Evolutionary conservation across 1,139 yeast species (phyloP).

Genomic region (Citeromyces hawaiiensis): DNA sequence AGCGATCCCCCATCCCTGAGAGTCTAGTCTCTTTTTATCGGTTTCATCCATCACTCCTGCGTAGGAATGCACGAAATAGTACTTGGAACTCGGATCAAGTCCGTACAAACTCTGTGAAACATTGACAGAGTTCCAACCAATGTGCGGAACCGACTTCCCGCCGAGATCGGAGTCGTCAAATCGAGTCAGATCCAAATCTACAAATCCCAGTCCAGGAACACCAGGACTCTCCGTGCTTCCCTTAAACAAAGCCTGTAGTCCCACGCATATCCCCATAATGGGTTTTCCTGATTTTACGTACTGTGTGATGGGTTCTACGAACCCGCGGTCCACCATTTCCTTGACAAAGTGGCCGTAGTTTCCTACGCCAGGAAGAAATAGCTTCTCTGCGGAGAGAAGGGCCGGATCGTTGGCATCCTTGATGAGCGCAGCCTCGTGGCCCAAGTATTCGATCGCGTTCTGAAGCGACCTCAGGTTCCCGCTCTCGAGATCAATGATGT

Average conservation of each 20-base stretch:
- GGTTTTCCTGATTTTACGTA: constrained; percentile 68
- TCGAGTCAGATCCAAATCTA: constrained; percentile 38
- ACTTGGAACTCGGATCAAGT: constrained; percentile 51
- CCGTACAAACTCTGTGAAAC: constrained; percentile 39
- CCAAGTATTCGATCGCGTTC: constrained; percentile 72
- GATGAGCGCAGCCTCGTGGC: constrained; percentile 48
- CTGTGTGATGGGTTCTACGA: constrained; percentile 48
- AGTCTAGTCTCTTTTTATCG: constrained; percentile 18
- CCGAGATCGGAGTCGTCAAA: constrained; percentile 35
- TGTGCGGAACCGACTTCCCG: constrained; percentile 78
- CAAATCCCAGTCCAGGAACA: constrained; percentile 38
- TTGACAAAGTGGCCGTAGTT: constrained; percentile 88
- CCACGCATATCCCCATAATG: constrained; percentile 95
- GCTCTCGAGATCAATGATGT: constrained; percentile 87
- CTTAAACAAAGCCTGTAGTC: constrained; percentile 69
- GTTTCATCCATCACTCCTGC: constrained; percentile 49
- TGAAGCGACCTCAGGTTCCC: constrained; percentile 84
- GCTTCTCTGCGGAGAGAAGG: constrained; percentile 32
- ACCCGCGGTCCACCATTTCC: constrained; percentile 45
- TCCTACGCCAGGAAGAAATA: constrained; percentile 90
- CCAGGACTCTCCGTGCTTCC: constrained; percentile 66
- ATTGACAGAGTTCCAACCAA: constrained; percentile 74
- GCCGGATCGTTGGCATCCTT: constrained; percentile 25
- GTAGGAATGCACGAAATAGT: constrained; percentile 90
- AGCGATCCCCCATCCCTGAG: constrained; percentile 69